Base-by-base conservation (phyloP, 257 asterid genomes). In the Solanum sitiens region DNA sequence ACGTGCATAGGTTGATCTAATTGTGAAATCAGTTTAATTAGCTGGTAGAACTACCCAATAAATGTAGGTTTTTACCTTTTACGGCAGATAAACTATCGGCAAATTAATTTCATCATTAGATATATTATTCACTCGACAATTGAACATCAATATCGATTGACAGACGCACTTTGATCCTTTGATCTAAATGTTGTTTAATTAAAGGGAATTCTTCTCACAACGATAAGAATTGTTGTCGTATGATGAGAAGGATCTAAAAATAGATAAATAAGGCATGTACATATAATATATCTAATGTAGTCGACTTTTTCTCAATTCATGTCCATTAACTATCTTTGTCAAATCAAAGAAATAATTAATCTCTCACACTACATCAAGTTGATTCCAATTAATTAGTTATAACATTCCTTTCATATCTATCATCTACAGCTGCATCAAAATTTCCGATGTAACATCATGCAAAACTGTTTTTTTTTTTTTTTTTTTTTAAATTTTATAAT, bases 401-500 rank as follows among this genome's bases (percentile, higher is more conserved):
- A 47, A 47, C 85, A 80, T 47, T 4, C 85, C 30, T 80, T 30
- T 80, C 85, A 80, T 30, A 80, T 30, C 85, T 47, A 30, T 80
- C 42, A 45, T 80, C 68, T 16, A 80, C 85, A 80, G 68, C 42
- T 80, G 68, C 30, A 45, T 30, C 68, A 80, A 7, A 10, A 80
- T 9, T 80, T 8, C 42, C 8, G 25, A 80, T 80, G 68, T 18
- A 27, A 80, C 68, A 3, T 80, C 85, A 80, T 18, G 68, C 85
- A 80, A 10, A 47, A 47, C 44, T 80, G 30, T 47, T 30, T 70
- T 14, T 6, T 45, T 16, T 45, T 16, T 47, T 30, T 70, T 14
- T 6, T 45, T 16, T 45, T 16, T 16, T 4, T 8, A 14, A 25
- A 2, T 13, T 39, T 42, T 15, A 77, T 27, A 77, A 44, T 80